Evolutionary conservation across 331 rosid genomes (phyloP).

Genomic region (Pyracantha coccinea): DNA sequence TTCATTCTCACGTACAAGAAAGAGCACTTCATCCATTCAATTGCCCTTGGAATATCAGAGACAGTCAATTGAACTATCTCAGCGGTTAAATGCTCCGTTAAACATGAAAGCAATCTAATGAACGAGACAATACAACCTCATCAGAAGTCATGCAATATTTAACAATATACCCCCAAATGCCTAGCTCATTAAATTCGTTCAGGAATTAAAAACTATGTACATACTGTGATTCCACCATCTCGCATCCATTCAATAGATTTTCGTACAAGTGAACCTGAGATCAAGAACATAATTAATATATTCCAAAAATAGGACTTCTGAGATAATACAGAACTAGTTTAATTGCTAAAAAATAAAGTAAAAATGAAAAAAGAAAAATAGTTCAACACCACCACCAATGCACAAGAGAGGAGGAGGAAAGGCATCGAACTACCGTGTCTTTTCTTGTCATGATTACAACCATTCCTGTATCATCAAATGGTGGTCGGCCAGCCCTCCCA

Average conservation of each 20-base stretch:
- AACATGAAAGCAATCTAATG: conserved; percentile 71
- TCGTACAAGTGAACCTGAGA: conserved; percentile 89
- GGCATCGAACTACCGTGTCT: conserved; percentile 61
- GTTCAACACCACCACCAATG: neutral
- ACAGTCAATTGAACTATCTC: conserved; percentile 92
- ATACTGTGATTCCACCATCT: conserved; percentile 96
- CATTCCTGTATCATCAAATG: conserved; percentile 94
- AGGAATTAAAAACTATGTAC: conserved; percentile 21
- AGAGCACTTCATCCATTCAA: conserved; percentile 95
- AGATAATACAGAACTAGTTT: neutral
- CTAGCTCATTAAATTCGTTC: conserved; percentile 5
- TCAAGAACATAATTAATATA: conserved; percentile 8
- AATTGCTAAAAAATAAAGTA: conserved; percentile 5
- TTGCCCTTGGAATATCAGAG: conserved; percentile 82
- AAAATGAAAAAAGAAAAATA: neutral
- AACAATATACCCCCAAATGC: conserved; percentile 6
- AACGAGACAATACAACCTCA: conserved; percentile 18
- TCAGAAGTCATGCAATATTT: conserved; percentile 10
- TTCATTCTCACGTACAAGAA: conserved; percentile 86
- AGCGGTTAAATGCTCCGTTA: conserved; percentile 93
- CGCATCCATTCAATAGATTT: conserved; percentile 92
- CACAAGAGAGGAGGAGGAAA: neutral
- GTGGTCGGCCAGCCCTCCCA: conserved; percentile 99
- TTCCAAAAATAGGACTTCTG: conserved; percentile 4
- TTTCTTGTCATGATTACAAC: conserved; percentile 97